phyloP scores from a whole-genome alignment of 352 stramenopile species.

The Saprolegnia diclina region DNA sequence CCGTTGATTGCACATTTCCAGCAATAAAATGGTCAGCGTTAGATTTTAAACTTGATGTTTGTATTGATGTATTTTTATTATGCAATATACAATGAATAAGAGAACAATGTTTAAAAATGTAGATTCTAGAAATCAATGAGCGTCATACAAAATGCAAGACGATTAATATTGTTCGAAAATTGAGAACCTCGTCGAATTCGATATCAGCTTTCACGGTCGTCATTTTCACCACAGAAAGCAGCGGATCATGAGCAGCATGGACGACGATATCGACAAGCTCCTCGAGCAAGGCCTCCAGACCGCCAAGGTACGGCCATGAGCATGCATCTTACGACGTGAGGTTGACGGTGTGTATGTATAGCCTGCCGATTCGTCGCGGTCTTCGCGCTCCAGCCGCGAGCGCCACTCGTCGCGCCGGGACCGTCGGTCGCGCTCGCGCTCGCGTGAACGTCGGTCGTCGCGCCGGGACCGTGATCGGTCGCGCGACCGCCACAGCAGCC shows the following conservation, averaged over 20 bases:
- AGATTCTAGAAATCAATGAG: background rate
- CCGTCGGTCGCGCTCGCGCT: slow-evolving; percentile 32
- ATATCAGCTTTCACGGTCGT: slow-evolving; percentile 2
- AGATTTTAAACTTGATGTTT: background rate
- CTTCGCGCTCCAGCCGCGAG: background rate
- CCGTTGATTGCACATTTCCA: too few relatives aligned
- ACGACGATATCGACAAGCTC: slow-evolving; percentile 78
- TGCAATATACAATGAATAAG: too few relatives aligned
- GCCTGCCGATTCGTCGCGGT: background rate
- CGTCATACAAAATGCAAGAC: background rate
- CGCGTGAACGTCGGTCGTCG: slow-evolving; percentile 30
- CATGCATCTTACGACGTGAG: background rate
- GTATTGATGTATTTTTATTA: too few relatives aligned
- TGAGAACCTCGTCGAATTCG: background rate
- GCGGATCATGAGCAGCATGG: slow-evolving; percentile 37
- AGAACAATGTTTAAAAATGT: background rate
- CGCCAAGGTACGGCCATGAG: slow-evolving; percentile 38
- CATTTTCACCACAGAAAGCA: slow-evolving; percentile 13
- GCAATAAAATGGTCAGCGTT: background rate
- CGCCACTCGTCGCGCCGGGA: slow-evolving; percentile 7
- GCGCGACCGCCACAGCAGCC: slow-evolving; percentile 21
- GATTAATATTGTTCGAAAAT: slow-evolving; percentile 4
- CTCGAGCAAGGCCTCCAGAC: slow-evolving; percentile 68
- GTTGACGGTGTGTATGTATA: slow-evolving; percentile 7
- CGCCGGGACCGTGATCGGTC: slow-evolving; percentile 33